Percentiles rank a stretch among this genome's conserved stretches.
These are phyloP conservation scores for Cyberlindnera bimundalis DNA, from an alignment of 805 yeast species.

Conservation along the genomic window DNA sequence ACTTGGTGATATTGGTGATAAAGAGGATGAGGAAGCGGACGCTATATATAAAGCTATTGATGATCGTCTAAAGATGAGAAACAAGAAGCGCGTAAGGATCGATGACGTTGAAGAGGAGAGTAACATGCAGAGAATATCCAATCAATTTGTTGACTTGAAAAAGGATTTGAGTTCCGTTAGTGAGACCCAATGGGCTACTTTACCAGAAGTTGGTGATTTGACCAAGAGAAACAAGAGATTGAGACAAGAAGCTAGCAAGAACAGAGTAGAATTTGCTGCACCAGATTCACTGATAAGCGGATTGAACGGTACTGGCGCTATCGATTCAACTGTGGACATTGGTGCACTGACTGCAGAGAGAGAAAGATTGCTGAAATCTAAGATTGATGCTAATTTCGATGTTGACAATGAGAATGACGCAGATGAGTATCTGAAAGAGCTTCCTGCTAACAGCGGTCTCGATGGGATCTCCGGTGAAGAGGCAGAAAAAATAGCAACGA, in stretches of 20 bases:
- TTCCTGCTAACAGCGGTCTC: slow-evolving; percentile 21
- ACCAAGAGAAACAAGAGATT: slow-evolving; percentile 76
- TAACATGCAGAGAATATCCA: slow-evolving; percentile 33
- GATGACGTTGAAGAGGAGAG: slow-evolving; percentile 30
- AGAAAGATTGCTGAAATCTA: slow-evolving; percentile 53
- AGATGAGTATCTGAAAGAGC: slow-evolving; percentile 37
- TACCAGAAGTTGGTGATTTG: slow-evolving; percentile 88
- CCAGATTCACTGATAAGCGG: slow-evolving; percentile 65
- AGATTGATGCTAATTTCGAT: slow-evolving; percentile 41
- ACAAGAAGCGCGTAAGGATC: slow-evolving; percentile 19
- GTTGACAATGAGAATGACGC: slow-evolving; percentile 20
- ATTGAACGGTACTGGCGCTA: slow-evolving; percentile 28
- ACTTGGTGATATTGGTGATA: slow-evolving; percentile 32
- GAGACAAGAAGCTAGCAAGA: slow-evolving; percentile 56
- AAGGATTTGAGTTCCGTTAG: slow-evolving; percentile 54
- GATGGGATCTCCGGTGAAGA: slow-evolving; percentile 42
- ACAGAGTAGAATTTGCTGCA: slow-evolving; percentile 73
- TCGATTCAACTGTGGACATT: slow-evolving; percentile 38
- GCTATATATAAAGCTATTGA: slow-evolving; percentile 66
- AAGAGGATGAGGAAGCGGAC: slow-evolving; percentile 79
- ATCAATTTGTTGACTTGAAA: slow-evolving; percentile 69
- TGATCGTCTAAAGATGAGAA: slow-evolving; percentile 37
- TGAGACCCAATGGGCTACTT: slow-evolving; percentile 69
- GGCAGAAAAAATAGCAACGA: slow-evolving; percentile 50
- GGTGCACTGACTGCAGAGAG: slow-evolving; percentile 59